A percentile compares a stretch with the other conserved stretches of the same genome.
Conservation (phyloP, 108 stramenopile genomes). For the Skeletonema potamos region DNA sequence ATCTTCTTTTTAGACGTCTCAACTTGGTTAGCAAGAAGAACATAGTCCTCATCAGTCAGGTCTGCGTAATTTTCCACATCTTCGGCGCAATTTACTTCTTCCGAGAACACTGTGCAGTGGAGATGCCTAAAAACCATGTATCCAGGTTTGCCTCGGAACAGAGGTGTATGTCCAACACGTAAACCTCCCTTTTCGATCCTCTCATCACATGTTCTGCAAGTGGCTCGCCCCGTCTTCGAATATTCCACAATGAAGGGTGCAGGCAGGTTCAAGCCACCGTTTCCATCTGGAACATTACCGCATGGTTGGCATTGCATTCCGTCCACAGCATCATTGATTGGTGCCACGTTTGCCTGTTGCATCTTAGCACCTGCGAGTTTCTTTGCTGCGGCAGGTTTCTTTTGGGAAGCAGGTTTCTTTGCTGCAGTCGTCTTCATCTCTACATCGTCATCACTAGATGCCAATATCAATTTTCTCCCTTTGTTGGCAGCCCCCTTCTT, state of each 20-base stretch:
- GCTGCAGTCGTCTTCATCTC: background rate
- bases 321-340: background rate
- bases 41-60: conserved; percentile 58
- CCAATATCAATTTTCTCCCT: background rate
- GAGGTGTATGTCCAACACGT: conserved; percentile 70
- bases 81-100: conserved; percentile 43
- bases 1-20: conserved; percentile 55
- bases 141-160: conserved; percentile 90
- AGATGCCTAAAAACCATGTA: conserved; percentile 80
- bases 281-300: conserved; percentile 42
- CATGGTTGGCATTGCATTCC: conserved; percentile 8
- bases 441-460: background rate
- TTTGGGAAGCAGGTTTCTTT: background rate
- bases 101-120: conserved; percentile 65
- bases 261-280: conserved; percentile 41
- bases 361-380: background rate
- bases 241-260: conserved; percentile 65
- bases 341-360: background rate
- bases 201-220: conserved; percentile 78
- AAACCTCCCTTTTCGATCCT: conserved; percentile 61
- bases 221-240: conserved; percentile 68
- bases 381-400: conserved; percentile 13
- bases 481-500: background rate
- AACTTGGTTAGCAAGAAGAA: conserved; percentile 45
- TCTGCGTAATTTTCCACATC: conserved; percentile 65